Conservation (phyloP, 1,284 basidiomycete genomes). For the Athelia sp. region DNA sequence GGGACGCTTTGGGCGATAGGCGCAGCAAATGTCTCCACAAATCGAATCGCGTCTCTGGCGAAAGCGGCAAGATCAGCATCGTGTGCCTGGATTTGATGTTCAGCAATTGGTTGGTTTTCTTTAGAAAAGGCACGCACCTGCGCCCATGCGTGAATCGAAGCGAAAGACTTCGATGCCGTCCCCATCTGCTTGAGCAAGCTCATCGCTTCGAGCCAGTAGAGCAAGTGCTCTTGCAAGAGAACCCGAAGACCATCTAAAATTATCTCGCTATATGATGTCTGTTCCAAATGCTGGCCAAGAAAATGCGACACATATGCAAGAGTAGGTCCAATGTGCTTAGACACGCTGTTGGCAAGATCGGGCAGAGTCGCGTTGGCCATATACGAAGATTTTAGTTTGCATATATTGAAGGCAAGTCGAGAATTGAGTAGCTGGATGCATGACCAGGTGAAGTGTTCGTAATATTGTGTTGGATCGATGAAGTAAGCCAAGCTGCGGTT, state of each 20-base stretch:
- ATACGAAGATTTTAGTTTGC: slow-evolving; percentile 21
- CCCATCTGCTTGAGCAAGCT: slow-evolving; percentile 7
- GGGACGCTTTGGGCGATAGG: slow-evolving; percentile 12
- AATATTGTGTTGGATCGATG: not conserved
- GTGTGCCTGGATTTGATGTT: not conserved
- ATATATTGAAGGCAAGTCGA: slow-evolving; percentile 27
- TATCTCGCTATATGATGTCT: not conserved
- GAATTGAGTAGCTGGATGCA: slow-evolving; percentile 15
- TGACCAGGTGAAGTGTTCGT: slow-evolving; percentile 8
- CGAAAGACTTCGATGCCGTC: not conserved
- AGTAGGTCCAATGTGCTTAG: slow-evolving; percentile 11
- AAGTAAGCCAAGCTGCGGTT: not conserved
- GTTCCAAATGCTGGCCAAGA: slow-evolving; percentile 20
- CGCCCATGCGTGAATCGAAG: slow-evolving; percentile 6
- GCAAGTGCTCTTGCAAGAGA: slow-evolving; percentile 14
- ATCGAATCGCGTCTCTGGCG: slow-evolving; percentile 9
- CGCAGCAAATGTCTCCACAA: slow-evolving; percentile 7
- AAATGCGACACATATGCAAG: slow-evolving; percentile 20
- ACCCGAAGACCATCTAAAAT: slow-evolving; percentile 4
- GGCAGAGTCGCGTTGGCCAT: slow-evolving; percentile 14
- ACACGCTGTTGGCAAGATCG: slow-evolving; percentile 7
- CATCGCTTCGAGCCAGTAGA: slow-evolving; percentile 21
- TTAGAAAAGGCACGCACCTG: slow-evolving; percentile 2
- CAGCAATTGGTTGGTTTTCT: too few species aligned
- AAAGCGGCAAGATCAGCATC: slow-evolving; percentile 1